Evolutionary conservation across 1,139 yeast genomes (phyloP).

Genomic region (Kodamaea fungicola): DNA sequence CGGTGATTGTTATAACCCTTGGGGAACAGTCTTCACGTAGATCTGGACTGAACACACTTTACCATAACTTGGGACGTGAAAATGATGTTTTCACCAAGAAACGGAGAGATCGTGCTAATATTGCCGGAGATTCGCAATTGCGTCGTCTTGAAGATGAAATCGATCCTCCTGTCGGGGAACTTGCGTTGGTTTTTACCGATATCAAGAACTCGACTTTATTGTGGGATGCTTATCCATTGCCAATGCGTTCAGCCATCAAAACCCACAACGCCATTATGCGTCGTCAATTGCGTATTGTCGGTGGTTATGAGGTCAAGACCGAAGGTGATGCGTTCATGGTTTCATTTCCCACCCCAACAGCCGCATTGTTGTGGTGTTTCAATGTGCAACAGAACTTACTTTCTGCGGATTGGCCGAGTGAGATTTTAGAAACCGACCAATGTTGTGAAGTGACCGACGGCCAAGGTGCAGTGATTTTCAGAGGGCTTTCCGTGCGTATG

Average conservation of each 20-base stretch:
- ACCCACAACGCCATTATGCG: slow-evolving; percentile 94
- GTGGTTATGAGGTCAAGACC: slow-evolving; percentile 97
- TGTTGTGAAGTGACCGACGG: slow-evolving; percentile 81
- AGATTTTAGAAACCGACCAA: slow-evolving; percentile 78
- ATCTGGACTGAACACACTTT: slow-evolving; percentile 28
- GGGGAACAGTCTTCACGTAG: slow-evolving; percentile 35
- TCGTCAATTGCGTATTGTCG: slow-evolving; percentile 84
- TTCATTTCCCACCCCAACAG: slow-evolving; percentile 90
- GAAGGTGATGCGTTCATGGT: slow-evolving; percentile 99
- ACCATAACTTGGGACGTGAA: slow-evolving; percentile 41
- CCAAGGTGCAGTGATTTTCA: slow-evolving; percentile 58
- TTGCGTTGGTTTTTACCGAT: slow-evolving; percentile 96
- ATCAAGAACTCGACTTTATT: slow-evolving; percentile 88
- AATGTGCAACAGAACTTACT: slow-evolving; percentile 83
- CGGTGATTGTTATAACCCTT: slow-evolving; percentile 77
- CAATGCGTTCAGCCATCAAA: slow-evolving; percentile 96
- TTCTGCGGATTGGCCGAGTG: slow-evolving; percentile 93
- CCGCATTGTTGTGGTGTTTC: slow-evolving; percentile 92
- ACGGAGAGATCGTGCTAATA: slow-evolving; percentile 50
- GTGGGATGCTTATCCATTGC: slow-evolving; percentile 92
- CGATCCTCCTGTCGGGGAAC: slow-evolving; percentile 89
- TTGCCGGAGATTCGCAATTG: slow-evolving; percentile 63
- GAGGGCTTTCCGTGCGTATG: slow-evolving; percentile 95
- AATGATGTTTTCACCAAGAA: slow-evolving; percentile 43
- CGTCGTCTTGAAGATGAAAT: slow-evolving; percentile 89